phyloP scores from a whole-genome alignment of 169 alveolate genomes.

The Babesia ovis region DNA sequence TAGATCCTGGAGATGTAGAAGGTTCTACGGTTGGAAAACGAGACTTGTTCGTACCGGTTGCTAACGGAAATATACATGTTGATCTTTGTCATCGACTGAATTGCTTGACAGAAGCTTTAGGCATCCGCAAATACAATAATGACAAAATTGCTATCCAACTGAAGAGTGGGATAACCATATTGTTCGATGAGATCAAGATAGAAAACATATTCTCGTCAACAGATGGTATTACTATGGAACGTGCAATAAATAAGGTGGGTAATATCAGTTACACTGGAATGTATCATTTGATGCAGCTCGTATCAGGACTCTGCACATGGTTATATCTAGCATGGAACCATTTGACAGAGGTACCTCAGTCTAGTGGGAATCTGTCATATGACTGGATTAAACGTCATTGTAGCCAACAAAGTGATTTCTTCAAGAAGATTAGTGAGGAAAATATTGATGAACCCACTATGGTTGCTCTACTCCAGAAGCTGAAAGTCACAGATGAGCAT shows the following conservation, averaged over 20 bases:
- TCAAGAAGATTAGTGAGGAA: background rate
- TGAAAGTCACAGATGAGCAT: slow-evolving; percentile 32
- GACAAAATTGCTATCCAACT: background rate
- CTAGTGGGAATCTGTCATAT: background rate
- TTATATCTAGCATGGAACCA: background rate
- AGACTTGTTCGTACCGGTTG: background rate
- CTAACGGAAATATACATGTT: background rate
- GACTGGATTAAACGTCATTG: background rate
- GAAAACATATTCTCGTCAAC: background rate
- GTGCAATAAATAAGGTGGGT: slow-evolving; percentile 13
- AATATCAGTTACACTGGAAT: background rate
- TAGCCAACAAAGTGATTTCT: background rate
- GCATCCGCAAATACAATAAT: slow-evolving; percentile 4
- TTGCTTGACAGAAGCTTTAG: background rate
- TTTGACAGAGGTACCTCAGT: no score
- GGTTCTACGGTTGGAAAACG: background rate
- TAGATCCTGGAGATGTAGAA: background rate
- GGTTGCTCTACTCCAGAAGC: background rate
- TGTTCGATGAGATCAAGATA: slow-evolving; percentile 5
- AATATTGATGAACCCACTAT: background rate
- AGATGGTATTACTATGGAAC: background rate
- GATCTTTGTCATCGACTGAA: slow-evolving; percentile 9
- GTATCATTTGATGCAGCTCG: background rate
- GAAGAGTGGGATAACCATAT: background rate
- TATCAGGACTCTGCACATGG: slow-evolving; percentile 12